Percentiles rank a stretch among this genome's conserved stretches.
Evolutionary conservation across 805 yeast species (phyloP).

Genomic region (Kurtzmaniella fragi): DNA sequence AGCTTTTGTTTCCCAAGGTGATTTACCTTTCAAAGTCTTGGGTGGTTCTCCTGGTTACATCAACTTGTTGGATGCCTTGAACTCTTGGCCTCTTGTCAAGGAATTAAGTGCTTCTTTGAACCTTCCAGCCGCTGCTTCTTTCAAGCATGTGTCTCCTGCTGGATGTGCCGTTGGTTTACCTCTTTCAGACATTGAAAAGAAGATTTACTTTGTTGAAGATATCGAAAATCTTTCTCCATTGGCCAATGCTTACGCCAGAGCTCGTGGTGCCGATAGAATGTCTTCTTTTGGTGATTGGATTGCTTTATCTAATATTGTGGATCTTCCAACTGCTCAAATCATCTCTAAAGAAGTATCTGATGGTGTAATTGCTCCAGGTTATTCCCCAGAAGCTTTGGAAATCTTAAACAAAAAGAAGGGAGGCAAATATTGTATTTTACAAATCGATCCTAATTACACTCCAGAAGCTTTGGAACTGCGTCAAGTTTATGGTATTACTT

Average conservation of each 20-base stretch:
- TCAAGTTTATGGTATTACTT: constrained; percentile 92
- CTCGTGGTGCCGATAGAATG: constrained; percentile 99
- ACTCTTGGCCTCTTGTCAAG: constrained; percentile 98
- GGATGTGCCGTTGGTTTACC: constrained; percentile 98
- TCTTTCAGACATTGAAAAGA: constrained; percentile 83
- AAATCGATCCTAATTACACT: constrained; percentile 89
- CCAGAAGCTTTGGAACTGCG: constrained; percentile 83
- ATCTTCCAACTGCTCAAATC: constrained; percentile 92
- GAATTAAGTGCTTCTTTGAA: constrained; percentile 91
- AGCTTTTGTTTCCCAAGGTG: constrained; percentile 83
- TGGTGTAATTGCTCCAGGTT: constrained; percentile 99
- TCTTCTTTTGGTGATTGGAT: constrained; percentile 98
- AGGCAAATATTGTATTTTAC: constrained; percentile 94
- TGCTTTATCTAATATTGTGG: constrained; percentile 95
- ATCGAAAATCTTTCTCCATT: constrained; percentile 93
- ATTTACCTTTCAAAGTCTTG: constrained; percentile 89
- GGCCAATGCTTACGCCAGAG: constrained; percentile 98
- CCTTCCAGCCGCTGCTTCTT: constrained; percentile 98
- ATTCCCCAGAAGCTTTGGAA: constrained; percentile 84
- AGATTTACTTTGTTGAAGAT: constrained; percentile 91
- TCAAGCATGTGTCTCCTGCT: constrained; percentile 98
- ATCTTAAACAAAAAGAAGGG: constrained; percentile 88
- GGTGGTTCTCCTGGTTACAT: constrained; percentile 97
- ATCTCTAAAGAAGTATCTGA: constrained; percentile 97
- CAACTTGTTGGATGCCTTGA: constrained; percentile 91